A percentile compares a stretch with the other conserved stretches of the same genome.
These are phyloP conservation scores for Umbilicaria muhlenbergii DNA, from an alignment of 495 filamentous ascomycete genomes.

Conservation along the genomic window DNA sequence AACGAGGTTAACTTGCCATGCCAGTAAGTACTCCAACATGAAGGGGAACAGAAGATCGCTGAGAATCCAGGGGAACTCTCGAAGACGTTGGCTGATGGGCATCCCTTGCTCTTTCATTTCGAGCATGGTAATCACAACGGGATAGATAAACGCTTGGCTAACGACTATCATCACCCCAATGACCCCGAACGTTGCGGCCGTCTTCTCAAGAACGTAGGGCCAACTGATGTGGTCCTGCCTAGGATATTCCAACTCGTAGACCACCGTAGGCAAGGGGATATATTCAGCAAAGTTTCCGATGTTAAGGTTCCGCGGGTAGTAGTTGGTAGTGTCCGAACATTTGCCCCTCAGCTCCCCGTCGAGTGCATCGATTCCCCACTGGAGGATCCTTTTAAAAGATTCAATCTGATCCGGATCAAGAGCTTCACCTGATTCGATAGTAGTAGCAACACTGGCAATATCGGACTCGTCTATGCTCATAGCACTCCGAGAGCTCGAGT, in stretches of 20 bases:
- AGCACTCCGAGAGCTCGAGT: slow-evolving; percentile 12
- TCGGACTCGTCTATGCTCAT: slow-evolving; percentile 21
- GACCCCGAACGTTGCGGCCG: slow-evolving; percentile 48
- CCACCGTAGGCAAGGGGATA: slow-evolving; percentile 53
- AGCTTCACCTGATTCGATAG: slow-evolving; percentile 36
- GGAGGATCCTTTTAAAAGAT: slow-evolving; percentile 40
- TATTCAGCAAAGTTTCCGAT: slow-evolving; percentile 51
- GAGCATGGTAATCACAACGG: slow-evolving; percentile 48
- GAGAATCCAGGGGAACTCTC: slow-evolving; percentile 53
- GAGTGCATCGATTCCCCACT: slow-evolving; percentile 45
- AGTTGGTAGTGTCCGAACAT: slow-evolving; percentile 18
- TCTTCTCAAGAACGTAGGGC: slow-evolving; percentile 57
- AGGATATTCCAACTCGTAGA: slow-evolving; percentile 67
- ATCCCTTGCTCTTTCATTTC: slow-evolving; percentile 46
- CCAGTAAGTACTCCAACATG: slow-evolving; percentile 54
- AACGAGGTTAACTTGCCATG: slow-evolving; percentile 1
- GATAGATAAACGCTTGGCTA: slow-evolving; percentile 39
- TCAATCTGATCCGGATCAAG: slow-evolving; percentile 43
- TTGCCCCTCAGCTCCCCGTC: slow-evolving; percentile 47
- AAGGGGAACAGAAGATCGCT: slow-evolving; percentile 59
- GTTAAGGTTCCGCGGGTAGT: slow-evolving; percentile 55
- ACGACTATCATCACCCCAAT: slow-evolving; percentile 30
- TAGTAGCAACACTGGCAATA: slow-evolving; percentile 34
- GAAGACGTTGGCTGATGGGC: slow-evolving; percentile 39
- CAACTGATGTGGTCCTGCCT: slow-evolving; percentile 51